phyloP scores from a whole-genome alignment of 805 yeast species.

The Wickerhamomyces tratensis region DNA sequence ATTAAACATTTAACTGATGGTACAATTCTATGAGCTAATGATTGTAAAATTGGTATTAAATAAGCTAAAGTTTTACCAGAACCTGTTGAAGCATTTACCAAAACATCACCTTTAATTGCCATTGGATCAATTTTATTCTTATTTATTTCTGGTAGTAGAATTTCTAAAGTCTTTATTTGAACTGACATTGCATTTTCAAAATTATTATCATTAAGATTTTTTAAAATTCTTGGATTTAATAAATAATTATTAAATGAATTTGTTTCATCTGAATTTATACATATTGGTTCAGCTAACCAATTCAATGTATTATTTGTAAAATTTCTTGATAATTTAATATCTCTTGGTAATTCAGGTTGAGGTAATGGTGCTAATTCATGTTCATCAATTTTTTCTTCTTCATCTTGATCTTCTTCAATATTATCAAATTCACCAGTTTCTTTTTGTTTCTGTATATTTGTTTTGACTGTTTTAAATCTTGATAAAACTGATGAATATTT shows the following conservation, averaged over 20 bases:
- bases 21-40: conserved; percentile 50
- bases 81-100: conserved; percentile 93
- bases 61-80: conserved; percentile 94
- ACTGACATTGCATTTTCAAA: conserved; percentile 63
- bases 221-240: conserved; percentile 31
- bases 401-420: conserved; percentile 11
- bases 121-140: conserved; percentile 13
- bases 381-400: conserved; percentile 18
- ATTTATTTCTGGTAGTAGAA: conserved; percentile 33
- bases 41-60: conserved; percentile 71
- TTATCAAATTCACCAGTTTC: conserved; percentile 3
- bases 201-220: conserved; percentile 37
- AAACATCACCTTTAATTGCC: conserved; percentile 49
- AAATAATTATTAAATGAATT: conserved; percentile 40
- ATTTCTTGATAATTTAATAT: conserved; percentile 28
- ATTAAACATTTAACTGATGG: conserved; percentile 70
- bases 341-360: conserved; percentile 65
- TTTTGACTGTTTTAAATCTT: conserved; percentile 22
- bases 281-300: conserved; percentile 64
- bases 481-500: conserved; percentile 43
- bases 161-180: conserved; percentile 58
- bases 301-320: conserved; percentile 30
- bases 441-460: not conserved
- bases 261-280: conserved; percentile 36
- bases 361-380: conserved; percentile 68